Base-by-base conservation (phyloP, 495 filamentous ascomycete genomes). In the Immersiella caudata region DNA sequence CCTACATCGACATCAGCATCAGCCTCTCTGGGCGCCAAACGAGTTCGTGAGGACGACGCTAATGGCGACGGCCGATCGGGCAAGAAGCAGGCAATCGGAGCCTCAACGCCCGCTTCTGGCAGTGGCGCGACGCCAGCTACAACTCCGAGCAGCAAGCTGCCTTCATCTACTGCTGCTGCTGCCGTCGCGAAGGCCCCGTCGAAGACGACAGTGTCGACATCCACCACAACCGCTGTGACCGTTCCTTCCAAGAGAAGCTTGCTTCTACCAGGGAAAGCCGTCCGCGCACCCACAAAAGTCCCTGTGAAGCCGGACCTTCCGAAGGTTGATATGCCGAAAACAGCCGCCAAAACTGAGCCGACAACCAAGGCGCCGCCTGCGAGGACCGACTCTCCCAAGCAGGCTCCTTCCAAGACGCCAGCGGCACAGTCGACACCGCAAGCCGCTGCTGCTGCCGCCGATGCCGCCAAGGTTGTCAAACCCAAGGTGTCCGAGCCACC, bases 31-130 rank as follows among this genome's bases (percentile, higher is more conserved):
- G 67, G 70, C 8, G 33, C 26, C 56, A 77, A 77, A 65, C 71
- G 81, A 54, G 62, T 68, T 18, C 67, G 80, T 26, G 80, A 82
- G 27, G 80, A 80, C 0, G 80, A 82, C 57, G 29, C 70, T 7
- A 67, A 62, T 36, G 64, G 52, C 57, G 80, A 83, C 54, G 59
- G 66, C 14, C 77, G 80, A 50, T 70, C 65, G 1, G 67, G 73
- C 8, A 83, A 82, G 72, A 83, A 79, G 61, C 56, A 76, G n/a
- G 74, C 79, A 11, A 69, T 75, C 8, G 79, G 40, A 78, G 54
- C 61, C 54, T 52, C 58, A 51, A 26, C 71, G 59, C 18, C 70
- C 33, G n/a, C 72, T 21, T 40, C 72, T 40, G 54, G 50, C 14
- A 57, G 55, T 64, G 22, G 51, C 54, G 50, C 26, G 18, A 70